phyloP scores from a whole-genome alignment of 305 asterid genomes.

The Nicotiana rustica region DNA sequence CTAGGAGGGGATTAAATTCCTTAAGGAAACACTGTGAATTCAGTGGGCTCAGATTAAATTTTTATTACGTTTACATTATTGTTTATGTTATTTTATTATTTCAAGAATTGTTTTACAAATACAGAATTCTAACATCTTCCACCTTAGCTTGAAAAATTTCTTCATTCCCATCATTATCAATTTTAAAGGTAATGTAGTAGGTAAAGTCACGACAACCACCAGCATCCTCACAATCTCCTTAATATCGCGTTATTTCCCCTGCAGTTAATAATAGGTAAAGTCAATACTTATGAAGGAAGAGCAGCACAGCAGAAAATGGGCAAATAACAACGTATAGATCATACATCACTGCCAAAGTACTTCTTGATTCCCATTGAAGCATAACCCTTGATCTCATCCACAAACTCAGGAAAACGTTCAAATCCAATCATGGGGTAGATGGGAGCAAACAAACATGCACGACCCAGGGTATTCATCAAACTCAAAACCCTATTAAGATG shows the following conservation, averaged over 20 bases:
- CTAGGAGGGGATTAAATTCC: too few species aligned
- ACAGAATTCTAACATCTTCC: not conserved
- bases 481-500: not conserved
- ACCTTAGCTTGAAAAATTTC: not conserved
- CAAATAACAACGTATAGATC: not conserved
- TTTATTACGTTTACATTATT: too few species aligned
- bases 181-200: not conserved
- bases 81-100: too few species aligned
- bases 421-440: not conserved
- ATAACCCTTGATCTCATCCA: not conserved
- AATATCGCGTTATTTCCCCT: not conserved
- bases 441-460: not conserved
- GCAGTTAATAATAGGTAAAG: not conserved
- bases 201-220: not conserved
- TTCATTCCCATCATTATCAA: not conserved
- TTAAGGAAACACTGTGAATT: too few species aligned
- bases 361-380: not conserved
- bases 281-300: not conserved
- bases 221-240: not conserved
- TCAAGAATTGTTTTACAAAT: too few species aligned
- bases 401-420: not conserved
- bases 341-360: not conserved
- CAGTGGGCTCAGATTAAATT: too few species aligned
- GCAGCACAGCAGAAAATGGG: not conserved
- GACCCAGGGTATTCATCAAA: not conserved